Evolutionary conservation across 441 rosid species (phyloP), one percentile per base, ranked within the genome.

Genomic region (Mallotus japonicus): DNA sequence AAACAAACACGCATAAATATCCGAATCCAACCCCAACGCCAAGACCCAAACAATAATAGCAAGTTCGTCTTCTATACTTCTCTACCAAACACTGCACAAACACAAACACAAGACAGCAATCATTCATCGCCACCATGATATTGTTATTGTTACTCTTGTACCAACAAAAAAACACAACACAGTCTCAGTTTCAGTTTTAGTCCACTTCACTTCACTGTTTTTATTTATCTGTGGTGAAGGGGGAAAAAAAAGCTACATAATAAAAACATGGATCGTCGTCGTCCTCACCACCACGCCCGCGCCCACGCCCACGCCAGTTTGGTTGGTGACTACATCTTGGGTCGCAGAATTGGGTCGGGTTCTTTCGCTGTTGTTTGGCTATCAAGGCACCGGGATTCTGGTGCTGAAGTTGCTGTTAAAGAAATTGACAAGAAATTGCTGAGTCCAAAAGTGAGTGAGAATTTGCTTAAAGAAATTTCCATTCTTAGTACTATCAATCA

Each of bases 321-420:
- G 34, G 85, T 90, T 9, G 92, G 96, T 10, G 87, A 92, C 74
- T 92, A 89, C 79, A 76, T 79, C 71, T 83, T 92, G 59, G 97
- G 97, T 6, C 87, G 83, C 15, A 86, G 72, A 78, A 81, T 90
- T 74, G 97, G 96, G 80, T 84, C 80, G 32, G 97, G 96, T 70
- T 89, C 97, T 50, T 92, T 85, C 75, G 96, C 94, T 5, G 90
- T 84, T 65, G 97, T 92, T 63, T 89, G 94, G 94, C 72, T 63
- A 62, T 77, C 92, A 5, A 80, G 75, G 44, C 92, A 92, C 75
- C 86, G 92, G 58, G 76, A 66, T 0, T 78, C 83, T 15, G 90
- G 91, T 75, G 54, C 62, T 22, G 81, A 87, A 76, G 92, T 90
- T 17, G 97, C 94, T 0, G 83, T 92, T 0, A 92, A 90, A 75